Evolutionary conservation across 345 rosid species (phyloP), one percentile per base, ranked within the genome.

Genomic region (Arabis alpina): DNA sequence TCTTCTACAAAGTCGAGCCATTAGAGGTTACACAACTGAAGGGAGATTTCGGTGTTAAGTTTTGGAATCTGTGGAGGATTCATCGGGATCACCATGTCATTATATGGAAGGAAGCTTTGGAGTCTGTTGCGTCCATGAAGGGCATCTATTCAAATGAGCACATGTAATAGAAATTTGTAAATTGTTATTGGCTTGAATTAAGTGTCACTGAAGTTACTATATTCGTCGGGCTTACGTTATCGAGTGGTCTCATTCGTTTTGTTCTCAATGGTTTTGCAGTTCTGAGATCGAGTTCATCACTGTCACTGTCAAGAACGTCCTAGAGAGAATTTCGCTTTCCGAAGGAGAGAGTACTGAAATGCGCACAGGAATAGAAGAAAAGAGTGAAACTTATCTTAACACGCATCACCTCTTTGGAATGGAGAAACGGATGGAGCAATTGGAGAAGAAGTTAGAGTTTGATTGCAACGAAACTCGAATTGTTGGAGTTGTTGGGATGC

Each of bases 401-500:
- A 57, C 3, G 4, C 10, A 45, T 10, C 28, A 1, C 4, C 40
- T 36, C 9, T 36, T 47, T 47, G 67, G 67, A 62, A 47, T 44
- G 0, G 13, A 45, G 6, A 3, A 1, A 48, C 56, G 56, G 4
- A 32, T 63, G 44, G 32, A 50, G 48, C 48, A 50, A 2, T 34
- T 64, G 23, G 69, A 64, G 45, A 0, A 4, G 30, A 50, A 36
- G 57, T 37, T 64, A 16, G 10, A 49, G 13, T 64, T 64, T 19
- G 69, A 49, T 23, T 4, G n/a, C 45, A 13, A 23, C 0, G 36
- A 40, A 51, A 70, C 75, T 51, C 75, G 44, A 12, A 60, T 70
- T 70, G 4, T 70, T 12, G 75, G 75, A 41, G 75, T 61, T 27
- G 67, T 60, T 11, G 75, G 75, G 3, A 60, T 70, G 68, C 75